These are phyloP conservation scores for Alloascoidea africana DNA, from an alignment of 805 yeast species.

Conservation along the genomic window DNA sequence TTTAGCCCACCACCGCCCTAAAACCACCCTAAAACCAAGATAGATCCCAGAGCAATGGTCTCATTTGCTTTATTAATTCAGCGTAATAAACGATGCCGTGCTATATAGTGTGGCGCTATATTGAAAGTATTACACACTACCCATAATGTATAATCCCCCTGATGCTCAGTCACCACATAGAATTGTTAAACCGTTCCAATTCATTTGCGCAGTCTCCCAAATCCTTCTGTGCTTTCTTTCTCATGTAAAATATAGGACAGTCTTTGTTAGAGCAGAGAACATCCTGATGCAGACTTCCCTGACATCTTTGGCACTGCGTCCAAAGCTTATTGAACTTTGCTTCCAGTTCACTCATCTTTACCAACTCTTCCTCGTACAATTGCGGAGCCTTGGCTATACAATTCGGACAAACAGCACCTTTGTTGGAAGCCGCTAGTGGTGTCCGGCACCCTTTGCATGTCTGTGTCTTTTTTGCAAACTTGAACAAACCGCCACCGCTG, in stretches of 20 bases:
- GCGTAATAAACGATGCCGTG: too few species aligned
- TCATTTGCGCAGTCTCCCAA: constrained; percentile 40
- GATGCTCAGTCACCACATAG: constrained; percentile 35
- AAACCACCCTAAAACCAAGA: too few species aligned
- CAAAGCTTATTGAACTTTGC: constrained; percentile 75
- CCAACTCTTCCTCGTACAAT: constrained; percentile 67
- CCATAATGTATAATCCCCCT: too few species aligned
- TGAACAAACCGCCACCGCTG: constrained; percentile 91
- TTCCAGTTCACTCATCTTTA: constrained; percentile 68
- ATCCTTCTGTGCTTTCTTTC: constrained; percentile 75
- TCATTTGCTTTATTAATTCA: too few species aligned
- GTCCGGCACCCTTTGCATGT: constrained; percentile 80
- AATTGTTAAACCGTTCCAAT: constrained; percentile 48
- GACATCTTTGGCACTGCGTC: constrained; percentile 98
- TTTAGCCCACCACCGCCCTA: too few species aligned
- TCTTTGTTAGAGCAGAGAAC: constrained; percentile 91
- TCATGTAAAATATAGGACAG: constrained; percentile 95
- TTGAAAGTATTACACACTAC: too few species aligned
- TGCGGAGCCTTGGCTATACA: constrained; percentile 64
- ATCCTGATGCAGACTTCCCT: constrained; percentile 90
- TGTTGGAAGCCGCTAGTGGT: constrained; percentile 44
- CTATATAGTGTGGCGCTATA: too few species aligned
- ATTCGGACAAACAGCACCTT: constrained; percentile 69
- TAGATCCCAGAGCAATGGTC: too few species aligned
- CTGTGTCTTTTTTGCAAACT: constrained; percentile 79